A percentile compares a stretch with the other conserved stretches of the same genome.
Evolutionary conservation across 371 early-diverging fungal genomes (phyloP).

Genomic region (Fennellomyces sp.): DNA sequence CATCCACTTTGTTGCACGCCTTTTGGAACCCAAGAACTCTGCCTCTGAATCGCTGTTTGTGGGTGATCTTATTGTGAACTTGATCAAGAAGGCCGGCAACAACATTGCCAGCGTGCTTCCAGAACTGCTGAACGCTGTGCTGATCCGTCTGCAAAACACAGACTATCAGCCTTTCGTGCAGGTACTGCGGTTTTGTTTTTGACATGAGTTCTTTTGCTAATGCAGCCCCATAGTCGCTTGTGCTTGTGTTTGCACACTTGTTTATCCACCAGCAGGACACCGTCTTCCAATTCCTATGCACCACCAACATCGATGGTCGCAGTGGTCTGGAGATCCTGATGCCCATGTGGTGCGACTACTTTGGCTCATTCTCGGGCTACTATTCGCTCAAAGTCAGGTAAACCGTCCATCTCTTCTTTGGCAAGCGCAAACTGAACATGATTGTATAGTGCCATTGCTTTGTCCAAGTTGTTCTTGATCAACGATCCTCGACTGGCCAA

Average conservation of each 20-base stretch:
- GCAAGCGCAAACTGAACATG: no score
- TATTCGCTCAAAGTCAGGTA: slow-evolving; percentile 81
- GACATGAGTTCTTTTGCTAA: not conserved
- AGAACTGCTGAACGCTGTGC: slow-evolving; percentile 78
- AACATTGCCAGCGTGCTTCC: slow-evolving; percentile 73
- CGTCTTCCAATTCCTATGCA: slow-evolving; percentile 68
- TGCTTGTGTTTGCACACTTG: slow-evolving; percentile 87
- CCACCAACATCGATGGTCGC: slow-evolving; percentile 51
- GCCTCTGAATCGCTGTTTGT: slow-evolving; percentile 88
- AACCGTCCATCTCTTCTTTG: not conserved
- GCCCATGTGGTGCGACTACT: slow-evolving; percentile 77
- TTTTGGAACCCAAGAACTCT: slow-evolving; percentile 72
- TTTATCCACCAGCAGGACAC: slow-evolving; percentile 71
- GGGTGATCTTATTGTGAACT: slow-evolving; percentile 84
- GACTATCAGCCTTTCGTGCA: slow-evolving; percentile 79
- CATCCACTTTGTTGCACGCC: slow-evolving; percentile 77
- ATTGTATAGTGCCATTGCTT: slow-evolving; percentile 67
- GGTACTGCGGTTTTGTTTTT: slow-evolving; percentile 29
- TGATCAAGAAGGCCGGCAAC: slow-evolving; percentile 81
- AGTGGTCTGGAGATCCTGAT: slow-evolving; percentile 74
- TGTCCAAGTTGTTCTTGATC: slow-evolving; percentile 71
- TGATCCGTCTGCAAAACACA: slow-evolving; percentile 69
- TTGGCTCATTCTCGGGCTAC: slow-evolving; percentile 74
- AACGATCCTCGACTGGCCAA: slow-evolving; percentile 69
- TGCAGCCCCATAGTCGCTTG: slow-evolving; percentile 64